Base-by-base conservation (phyloP, 345 rosid species). In the Aquilaria sinensis region DNA sequence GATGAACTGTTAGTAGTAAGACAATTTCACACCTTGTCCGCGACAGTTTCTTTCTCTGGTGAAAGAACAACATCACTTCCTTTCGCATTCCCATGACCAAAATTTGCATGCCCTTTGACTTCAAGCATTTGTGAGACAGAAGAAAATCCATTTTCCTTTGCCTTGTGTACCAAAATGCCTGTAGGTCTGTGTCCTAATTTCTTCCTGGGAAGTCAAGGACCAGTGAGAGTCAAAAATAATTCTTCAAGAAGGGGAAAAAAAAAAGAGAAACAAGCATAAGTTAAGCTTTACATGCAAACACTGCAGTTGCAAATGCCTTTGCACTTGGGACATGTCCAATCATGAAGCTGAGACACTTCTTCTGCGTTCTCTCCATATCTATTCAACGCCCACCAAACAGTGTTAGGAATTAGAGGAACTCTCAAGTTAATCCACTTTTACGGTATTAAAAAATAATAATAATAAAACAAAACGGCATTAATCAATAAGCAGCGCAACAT, bases 281-380 rank as follows among this genome's bases (percentile, higher is more conserved):
- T 37, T 58, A 51, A 37, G 66, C 83, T 81, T 23, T 61, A 90
- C 99, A 67, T 83, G 83, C 99, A 94, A 1, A 14, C 31, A 68
- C 97, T 94, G 73, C 99, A 94, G 54, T 86, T 94, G 78, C 99
- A 94, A 10, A 75, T 77, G 60, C 79, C 96, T 50, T 79, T 82
- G 65, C 99, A 94, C 67, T 74, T 94, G 37, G 89, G 96, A 53
- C 99, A 94, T 41, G 60, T 58, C 99, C 99, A 94, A 56, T 77
- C 72, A 37, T 57, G 75, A 56, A 73, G 60, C 47, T 53, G 31
- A 0, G 75, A 66, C 56, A 85, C 89, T 46, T 81, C 85, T 67
- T 79, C 79, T 14, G 84, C 87, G 1, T 69, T 68, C 75, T 90
- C 95, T 23, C 91, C 91, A 51, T 94, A 94, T 67, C 99, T 94